Evolutionary conservation across 2,329 filamentous ascomycete genomes (phyloP), one percentile per base, ranked within the genome.

Genomic region (Exophiala mesophila): DNA sequence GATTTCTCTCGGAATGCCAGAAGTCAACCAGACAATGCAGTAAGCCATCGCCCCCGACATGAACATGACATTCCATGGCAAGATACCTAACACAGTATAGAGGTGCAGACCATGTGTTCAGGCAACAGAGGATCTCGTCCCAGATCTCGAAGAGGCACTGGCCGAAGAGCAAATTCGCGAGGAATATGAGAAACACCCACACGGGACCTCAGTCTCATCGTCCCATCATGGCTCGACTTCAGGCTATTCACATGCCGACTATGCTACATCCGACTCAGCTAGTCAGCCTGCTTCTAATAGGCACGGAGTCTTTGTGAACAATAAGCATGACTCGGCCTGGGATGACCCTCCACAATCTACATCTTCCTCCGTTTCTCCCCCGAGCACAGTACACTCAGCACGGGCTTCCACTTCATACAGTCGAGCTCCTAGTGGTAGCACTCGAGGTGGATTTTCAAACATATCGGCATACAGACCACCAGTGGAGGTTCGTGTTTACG

Each of bases 1-100:
- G 60, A 62, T 0, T 80, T 77, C 50, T 66, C 69, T 13, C 77
- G 73, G 49, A 51, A 52, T 5, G 69, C 75, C 58, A 64, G 73
- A 10, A 60, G 55, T 19, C 65, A 69, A 29, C 63, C 66, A 1
- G 72, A 71, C 43, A 55, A 53, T 28, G 68, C 66, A 18, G 72
- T 73, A 66, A 47, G 70, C 60, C 19, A 24, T 5, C 13, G 15
- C 5, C 16, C 12, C 12, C 7, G 23, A 6, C 23, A 12, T 7
- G 23, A 12, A 12, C 12, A 26, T 6, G 23, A 26, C 6, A 26
- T 26, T 12, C 12, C 6, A 26, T 7, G 6, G 7, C 6, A 6
- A 6, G 12, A 6, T 12, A 26, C 6, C 23, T 26, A 26, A 26
- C 23, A 26, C 23, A 26, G 12, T 26, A 26, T 12, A 26, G 23